Evolutionary conservation across 768 basidiomycete genomes (phyloP), one percentile per base, ranked within the genome.

Genomic region (Leccinum subgranulosum): DNA sequence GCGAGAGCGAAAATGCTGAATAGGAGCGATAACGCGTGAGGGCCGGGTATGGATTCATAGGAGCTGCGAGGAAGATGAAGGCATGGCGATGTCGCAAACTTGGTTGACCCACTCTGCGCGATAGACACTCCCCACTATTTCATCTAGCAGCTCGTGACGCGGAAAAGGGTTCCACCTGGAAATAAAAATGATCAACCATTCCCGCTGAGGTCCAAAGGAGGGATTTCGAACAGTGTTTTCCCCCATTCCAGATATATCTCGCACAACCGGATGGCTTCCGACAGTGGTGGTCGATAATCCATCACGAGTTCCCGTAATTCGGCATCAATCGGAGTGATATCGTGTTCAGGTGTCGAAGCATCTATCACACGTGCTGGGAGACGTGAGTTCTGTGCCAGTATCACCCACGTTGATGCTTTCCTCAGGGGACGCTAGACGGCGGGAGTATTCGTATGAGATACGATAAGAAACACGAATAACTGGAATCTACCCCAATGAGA

Each of bases 1-100:
- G 81, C 88, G 25, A 91, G 76, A 6, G 87, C 82, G 60, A 92
- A 84, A 12, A 90, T 69, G 45, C 80, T 79, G 66, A 85, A 88
- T 19, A 91, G 75, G 27, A 90, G 76, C 0, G 87, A 77, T 15
- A 89, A 73, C 1, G 79, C 71, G 57, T 88, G 84, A n/a, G 79
- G 72, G n/a, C 69, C 70, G 8, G 74, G 66, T 48, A 77, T 61
- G 7, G 62, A 63, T 47, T 77, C 76, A 12, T 75, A 76, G 4
- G 74, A 75, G 14, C 80, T 80, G 55, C 28, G n/a, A 34, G 58
- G 49, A 43, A 36, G 23, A 53, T 17, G 62, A 45, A 65, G 56
- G 29, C 23, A 23, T 14, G 3, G 43, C 39, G 36, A 34, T 29
- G 17, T 25, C 46, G 33, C 10, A 25, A 19, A 43, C 21, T 46